Base-by-base conservation (phyloP, 1,284 basidiomycete species). In the Ganoderma leucocontextum region DNA sequence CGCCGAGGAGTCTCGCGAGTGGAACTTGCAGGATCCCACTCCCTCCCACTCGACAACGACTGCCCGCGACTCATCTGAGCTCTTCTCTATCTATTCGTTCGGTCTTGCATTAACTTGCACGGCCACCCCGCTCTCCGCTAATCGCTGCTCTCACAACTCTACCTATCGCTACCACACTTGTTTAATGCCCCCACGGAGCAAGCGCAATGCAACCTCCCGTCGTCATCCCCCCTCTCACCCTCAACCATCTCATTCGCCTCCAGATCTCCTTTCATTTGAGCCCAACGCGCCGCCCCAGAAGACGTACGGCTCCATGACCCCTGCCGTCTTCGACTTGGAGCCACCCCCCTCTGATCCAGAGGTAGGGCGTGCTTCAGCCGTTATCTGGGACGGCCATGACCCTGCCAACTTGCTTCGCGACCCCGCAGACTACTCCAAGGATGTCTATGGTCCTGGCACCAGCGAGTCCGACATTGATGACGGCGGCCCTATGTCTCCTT, bases 141-240 rank as follows among this genome's bases (percentile, higher is more conserved):
- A 58, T 66, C 63, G 42, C 38, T 36, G 52, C 60, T 41, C 53
- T 35, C 12, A 60, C 59, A 62, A 25, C 60, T 55, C 64, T 38
- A 55, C 66, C 53, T 73, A 72, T 72, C 72, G 61, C 53, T 74
- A 73, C 71, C 41, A 62, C 55, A 19, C 69, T 60, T 67, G 72
- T 75, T 78, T 78, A 75, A 78, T 78, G 77, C 76, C 75, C 71
- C 67, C 73, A 60, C 73, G 75, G 69, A 70, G 41, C 70, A 75
- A 75, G 60, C 75, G 75, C 74, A 75, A 77, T 78, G 76, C 64
- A 36, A 42, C 57, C 67, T 70, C 73, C 64, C 71, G 72, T 47
- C 70, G 71, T 36, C 76, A 64, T 36, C 63, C 67, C 59, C 47
- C 64, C 57, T 63, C 67, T 33, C 73, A 68, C 60, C 9, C 36